These are phyloP conservation scores for Globisporangium sylvaticum DNA, from an alignment of 352 stramenopile species.

Conservation along the genomic window DNA sequence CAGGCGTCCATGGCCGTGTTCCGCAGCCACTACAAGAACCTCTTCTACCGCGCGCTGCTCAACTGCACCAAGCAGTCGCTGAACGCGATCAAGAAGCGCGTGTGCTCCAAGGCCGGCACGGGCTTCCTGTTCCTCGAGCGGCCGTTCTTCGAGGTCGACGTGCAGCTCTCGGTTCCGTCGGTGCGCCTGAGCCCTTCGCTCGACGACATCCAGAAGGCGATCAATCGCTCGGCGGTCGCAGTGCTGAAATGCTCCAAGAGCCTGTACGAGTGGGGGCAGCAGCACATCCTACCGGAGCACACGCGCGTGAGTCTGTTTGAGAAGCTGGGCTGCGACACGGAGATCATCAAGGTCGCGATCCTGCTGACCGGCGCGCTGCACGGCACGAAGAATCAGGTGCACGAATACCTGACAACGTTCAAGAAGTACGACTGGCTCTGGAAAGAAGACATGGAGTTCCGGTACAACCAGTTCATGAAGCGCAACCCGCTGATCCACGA, in stretches of 20 bases:
- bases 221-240: slow-evolving; percentile 75
- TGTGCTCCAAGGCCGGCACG: slow-evolving; percentile 74
- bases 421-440: slow-evolving; percentile 90
- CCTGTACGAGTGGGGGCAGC: slow-evolving; percentile 77
- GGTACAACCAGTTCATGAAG: slow-evolving; percentile 85
- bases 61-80: slow-evolving; percentile 79
- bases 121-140: slow-evolving; percentile 80
- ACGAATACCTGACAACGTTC: slow-evolving; percentile 80
- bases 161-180: slow-evolving; percentile 78
- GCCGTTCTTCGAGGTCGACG: slow-evolving; percentile 86
- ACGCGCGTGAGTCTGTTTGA: slow-evolving; percentile 69
- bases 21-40: slow-evolving; percentile 68
- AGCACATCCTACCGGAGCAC: slow-evolving; percentile 49
- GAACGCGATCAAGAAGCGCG: slow-evolving; percentile 78
- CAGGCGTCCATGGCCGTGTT: slow-evolving; percentile 44
- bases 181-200: slow-evolving; percentile 76
- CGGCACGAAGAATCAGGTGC: slow-evolving; percentile 82
- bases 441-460: slow-evolving; percentile 88
- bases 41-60: slow-evolving; percentile 80
- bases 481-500: slow-evolving; percentile 76
- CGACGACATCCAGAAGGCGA: slow-evolving; percentile 82
- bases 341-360: slow-evolving; percentile 88
- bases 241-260: slow-evolving; percentile 82
- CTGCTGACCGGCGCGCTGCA: slow-evolving; percentile 80
- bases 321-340: slow-evolving; percentile 78